phyloP scores from a whole-genome alignment of 2,329 filamentous ascomycete genomes.

The Microdochium bolleyi region DNA sequence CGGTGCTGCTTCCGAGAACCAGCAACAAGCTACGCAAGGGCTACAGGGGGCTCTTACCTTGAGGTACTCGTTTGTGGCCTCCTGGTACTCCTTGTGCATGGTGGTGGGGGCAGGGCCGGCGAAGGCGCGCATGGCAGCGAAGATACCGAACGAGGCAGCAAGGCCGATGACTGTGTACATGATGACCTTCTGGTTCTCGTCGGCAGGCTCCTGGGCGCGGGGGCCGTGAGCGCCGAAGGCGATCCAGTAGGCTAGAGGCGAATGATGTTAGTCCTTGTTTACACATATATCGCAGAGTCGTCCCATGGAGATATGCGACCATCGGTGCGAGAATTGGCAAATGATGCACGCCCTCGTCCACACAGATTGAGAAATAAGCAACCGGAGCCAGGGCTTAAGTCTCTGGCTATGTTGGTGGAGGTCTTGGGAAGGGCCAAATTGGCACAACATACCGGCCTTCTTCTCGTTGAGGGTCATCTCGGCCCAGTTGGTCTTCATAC shows the following conservation, averaged over 20 bases:
- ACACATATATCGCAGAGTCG: background rate
- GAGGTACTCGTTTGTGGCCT: conserved; percentile 88
- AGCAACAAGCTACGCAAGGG: no score
- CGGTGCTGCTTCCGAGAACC: background rate
- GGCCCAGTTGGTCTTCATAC: conserved; percentile 97
- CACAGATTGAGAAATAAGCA: background rate
- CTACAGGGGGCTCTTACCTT: conserved; percentile 47
- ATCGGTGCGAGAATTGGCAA: no score
- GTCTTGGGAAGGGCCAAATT: conserved; percentile 2
- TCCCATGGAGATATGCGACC: no score
- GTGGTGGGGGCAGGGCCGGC: conserved; percentile 69
- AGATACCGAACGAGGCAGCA: conserved; percentile 59
- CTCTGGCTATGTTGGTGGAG: background rate
- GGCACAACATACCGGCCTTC: conserved; percentile 80
- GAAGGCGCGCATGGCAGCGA: conserved; percentile 62
- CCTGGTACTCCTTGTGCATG: conserved; percentile 97
- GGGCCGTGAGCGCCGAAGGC: conserved; percentile 96
- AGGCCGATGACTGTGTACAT: conserved; percentile 65
- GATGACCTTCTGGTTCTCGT: conserved; percentile 74
- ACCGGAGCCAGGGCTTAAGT: background rate
- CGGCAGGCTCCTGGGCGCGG: conserved; percentile 73
- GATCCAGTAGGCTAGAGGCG: conserved; percentile 85
- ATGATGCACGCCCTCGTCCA: background rate
- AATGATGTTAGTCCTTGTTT: conserved; percentile 23
- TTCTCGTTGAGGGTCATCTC: conserved; percentile 95